Evolutionary conservation across 179 eudicot species (phyloP), one percentile per base, ranked within the genome.

Genomic region (Spergularia azorica): DNA sequence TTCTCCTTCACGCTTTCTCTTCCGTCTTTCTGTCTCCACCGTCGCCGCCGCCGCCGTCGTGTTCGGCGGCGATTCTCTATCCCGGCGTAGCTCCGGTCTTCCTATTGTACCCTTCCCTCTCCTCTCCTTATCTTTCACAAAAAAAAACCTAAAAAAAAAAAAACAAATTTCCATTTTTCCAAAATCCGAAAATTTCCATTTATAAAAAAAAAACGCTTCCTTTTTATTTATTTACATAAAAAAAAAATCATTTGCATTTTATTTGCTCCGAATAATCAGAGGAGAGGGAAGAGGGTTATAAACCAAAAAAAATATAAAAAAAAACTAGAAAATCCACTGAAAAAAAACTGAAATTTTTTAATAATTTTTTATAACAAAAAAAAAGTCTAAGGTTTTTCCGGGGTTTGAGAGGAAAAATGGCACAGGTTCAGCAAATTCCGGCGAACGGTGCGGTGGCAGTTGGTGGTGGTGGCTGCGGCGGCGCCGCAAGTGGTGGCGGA

Each of bases 201-300:
- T 21, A 39, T 61, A 71, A 57, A 65, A 64, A 21, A 68, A 36
- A 18, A 32, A 56, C 59, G 38, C 10, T 62, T 72, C n/a, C 70
- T 36, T 48, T 67, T 48, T 17, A 26, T 26, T 26, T 67, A 58
- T 59, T 41, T 55, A 26, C 9, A 39, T 14, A 43, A 6, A 8
- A 41, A 50, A 36, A 60, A 48, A 1, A 16, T 65, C 61, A 70
- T 9, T 14, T 48, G 38, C 11, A 69, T 39, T 9, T 21, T 67
- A 60, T 71, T 70, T 74, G 57, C 64, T 84, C 68, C 62, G 71
- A 83, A 84, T 81, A 85, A 89, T 68, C 71, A 69, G 93, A 84
- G 91, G 90, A 85, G 91, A 86, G 89, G 90, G 90, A 85, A 85
- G 90, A 67, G 73, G 72, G 72, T 65, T 21, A 18, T 51, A n/a